Percentiles rank a stretch among this genome's conserved stretches.
Conservation (phyloP, 345 rosid genomes). For the Passiflora organensis region DNA sequence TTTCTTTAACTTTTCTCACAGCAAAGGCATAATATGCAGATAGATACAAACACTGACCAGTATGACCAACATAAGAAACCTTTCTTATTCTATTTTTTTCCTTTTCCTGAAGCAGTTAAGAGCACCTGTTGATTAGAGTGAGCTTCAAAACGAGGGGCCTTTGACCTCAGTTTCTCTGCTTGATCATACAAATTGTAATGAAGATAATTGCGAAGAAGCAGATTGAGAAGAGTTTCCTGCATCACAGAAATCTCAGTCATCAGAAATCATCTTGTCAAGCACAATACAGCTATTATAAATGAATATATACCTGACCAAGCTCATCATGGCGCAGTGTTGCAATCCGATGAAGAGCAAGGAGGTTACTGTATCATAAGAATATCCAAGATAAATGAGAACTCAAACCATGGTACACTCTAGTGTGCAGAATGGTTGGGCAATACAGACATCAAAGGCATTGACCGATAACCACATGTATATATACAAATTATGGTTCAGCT, state of each 20-base stretch:
- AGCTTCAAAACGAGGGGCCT: constrained; percentile 88
- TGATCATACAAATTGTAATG: constrained; percentile 85
- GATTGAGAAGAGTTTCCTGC: constrained; percentile 88
- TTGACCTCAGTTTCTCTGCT: constrained; percentile 84
- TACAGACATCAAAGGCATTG: background rate
- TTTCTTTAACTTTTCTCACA: too few relatives aligned
- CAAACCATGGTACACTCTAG: too few relatives aligned
- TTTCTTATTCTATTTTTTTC: too few relatives aligned
- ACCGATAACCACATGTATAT: too few relatives aligned
- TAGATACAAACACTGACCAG: too few relatives aligned
- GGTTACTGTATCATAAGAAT: constrained; percentile 39
- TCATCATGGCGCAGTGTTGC: constrained; percentile 88
- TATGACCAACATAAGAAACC: too few relatives aligned
- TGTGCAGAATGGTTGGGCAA: background rate
- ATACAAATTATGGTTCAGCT: too few relatives aligned
- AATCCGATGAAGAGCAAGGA: constrained; percentile 74
- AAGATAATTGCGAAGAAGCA: constrained; percentile 75
- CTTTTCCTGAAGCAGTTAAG: too few relatives aligned
- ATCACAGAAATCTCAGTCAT: constrained; percentile 15
- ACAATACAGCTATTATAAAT: background rate
- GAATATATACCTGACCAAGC: constrained; percentile 64
- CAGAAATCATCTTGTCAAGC: background rate
- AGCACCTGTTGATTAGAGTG: constrained; percentile 85
- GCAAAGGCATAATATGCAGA: too few relatives aligned
- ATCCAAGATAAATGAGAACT: background rate